Evolutionary conservation across 2,329 filamentous ascomycete species (phyloP).

Genomic region (Cytospora mali): DNA sequence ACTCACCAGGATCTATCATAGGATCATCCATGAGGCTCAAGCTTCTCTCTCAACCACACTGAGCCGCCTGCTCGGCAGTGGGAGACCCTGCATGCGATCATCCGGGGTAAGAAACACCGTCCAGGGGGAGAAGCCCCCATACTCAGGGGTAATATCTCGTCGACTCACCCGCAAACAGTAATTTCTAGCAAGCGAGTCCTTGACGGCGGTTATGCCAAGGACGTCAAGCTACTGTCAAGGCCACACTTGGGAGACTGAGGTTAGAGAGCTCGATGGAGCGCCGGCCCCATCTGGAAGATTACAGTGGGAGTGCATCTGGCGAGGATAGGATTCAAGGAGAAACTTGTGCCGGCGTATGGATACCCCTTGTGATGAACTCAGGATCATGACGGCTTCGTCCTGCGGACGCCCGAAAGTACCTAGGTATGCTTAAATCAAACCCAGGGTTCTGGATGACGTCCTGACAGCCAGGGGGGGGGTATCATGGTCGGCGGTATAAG

Average conservation of each 20-base stretch:
- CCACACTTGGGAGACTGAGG: background rate
- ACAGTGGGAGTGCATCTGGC: slow-evolving; percentile 19
- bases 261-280: slow-evolving; percentile 9
- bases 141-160: slow-evolving; percentile 13
- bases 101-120: slow-evolving; percentile 14
- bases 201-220: slow-evolving; percentile 9
- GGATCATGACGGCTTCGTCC: slow-evolving; percentile 6
- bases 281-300: slow-evolving; percentile 21
- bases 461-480: background rate
- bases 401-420: background rate
- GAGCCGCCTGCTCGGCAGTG: background rate
- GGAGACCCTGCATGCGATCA: slow-evolving; percentile 13
- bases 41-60: slow-evolving; percentile 2
- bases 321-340: slow-evolving; percentile 1
- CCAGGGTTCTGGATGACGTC: background rate
- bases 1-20: background rate
- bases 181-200: slow-evolving; percentile 17
- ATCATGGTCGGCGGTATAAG: slow-evolving; percentile 20
- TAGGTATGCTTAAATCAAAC: background rate
- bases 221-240: background rate
- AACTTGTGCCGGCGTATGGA: background rate
- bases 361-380: background rate
- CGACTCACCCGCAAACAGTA: background rate
- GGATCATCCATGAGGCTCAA: slow-evolving; percentile 1
- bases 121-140: slow-evolving; percentile 12